Conservation (phyloP, 1,284 basidiomycete species). For the Afroboletus lepidellus region DNA sequence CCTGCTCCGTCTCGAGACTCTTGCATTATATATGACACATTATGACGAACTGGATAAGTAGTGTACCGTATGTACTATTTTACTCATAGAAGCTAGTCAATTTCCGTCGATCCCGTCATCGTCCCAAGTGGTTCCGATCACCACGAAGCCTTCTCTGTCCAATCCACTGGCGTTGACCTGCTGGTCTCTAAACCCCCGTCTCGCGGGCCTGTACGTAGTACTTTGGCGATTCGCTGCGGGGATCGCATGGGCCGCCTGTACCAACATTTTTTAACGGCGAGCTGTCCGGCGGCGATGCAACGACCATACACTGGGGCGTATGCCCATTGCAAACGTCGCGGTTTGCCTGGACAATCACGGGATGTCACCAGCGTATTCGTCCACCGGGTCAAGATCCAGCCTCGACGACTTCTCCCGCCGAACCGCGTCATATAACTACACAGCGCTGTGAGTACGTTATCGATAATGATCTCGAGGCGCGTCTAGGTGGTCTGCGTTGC, state of each 20-base stretch:
- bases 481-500: background rate
- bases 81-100: conserved; percentile 24
- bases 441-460: background rate
- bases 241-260: conserved; percentile 1
- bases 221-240: conserved; percentile 8
- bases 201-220: conserved; percentile 2
- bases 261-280: conserved; percentile 6
- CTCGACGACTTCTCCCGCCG: background rate
- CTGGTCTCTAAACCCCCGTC: background rate
- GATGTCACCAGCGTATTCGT: background rate
- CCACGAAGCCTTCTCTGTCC: background rate
- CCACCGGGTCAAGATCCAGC: background rate
- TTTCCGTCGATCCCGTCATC: conserved; percentile 19
- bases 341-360: background rate
- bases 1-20: conserved; percentile 7
- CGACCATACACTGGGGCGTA: background rate
- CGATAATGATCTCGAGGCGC: background rate
- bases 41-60: conserved; percentile 22
- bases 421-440: too few relatives aligned
- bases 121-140: background rate
- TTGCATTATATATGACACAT: conserved; percentile 13
- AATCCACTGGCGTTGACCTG: too few relatives aligned
- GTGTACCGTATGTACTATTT: conserved; percentile 29
- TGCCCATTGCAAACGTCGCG: too few relatives aligned
- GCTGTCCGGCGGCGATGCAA: background rate